Conservation (phyloP, 345 rosid species). For the Rhizophora mangle region DNA sequence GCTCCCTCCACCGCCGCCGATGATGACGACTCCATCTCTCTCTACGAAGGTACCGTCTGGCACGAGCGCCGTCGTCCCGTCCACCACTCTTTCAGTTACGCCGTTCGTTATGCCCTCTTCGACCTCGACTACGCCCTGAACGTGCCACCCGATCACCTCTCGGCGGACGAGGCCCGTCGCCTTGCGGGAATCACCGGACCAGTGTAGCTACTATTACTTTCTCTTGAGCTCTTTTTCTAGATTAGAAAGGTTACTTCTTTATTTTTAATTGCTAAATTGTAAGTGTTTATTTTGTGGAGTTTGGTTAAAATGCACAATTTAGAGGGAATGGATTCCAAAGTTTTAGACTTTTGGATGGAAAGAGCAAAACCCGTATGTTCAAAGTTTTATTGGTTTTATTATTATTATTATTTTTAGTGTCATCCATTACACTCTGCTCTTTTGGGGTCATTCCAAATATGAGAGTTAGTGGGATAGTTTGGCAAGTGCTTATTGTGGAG, state of each 20-base stretch:
- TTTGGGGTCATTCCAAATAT: too few relatives aligned
- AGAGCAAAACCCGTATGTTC: too few relatives aligned
- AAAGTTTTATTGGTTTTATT: too few relatives aligned
- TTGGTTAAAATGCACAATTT: neutral
- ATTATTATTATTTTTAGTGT: too few relatives aligned
- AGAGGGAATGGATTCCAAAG: neutral
- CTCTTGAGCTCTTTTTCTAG: neutral
- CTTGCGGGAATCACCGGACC: constrained; percentile 57
- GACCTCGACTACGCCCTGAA: constrained; percentile 52
- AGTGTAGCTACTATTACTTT: constrained; percentile 35
- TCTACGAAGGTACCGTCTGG: constrained; percentile 80
- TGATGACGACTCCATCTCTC: constrained; percentile 17
- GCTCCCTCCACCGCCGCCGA: neutral
- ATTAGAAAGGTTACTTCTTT: neutral
- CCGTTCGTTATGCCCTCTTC: constrained; percentile 71
- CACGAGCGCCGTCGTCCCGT: constrained; percentile 85
- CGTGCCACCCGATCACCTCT: constrained; percentile 59
- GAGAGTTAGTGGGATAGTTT: too few relatives aligned
- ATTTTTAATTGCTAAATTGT: neutral
- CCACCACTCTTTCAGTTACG: constrained; percentile 61
- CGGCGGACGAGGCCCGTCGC: constrained; percentile 64
- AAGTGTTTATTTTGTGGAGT: neutral
- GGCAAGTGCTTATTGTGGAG: too few relatives aligned
- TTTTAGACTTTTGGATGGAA: too few relatives aligned
- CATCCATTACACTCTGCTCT: too few relatives aligned